phyloP scores from a whole-genome alignment of 1,284 basidiomycete genomes.

The Taiwanofungus camphoratus region DNA sequence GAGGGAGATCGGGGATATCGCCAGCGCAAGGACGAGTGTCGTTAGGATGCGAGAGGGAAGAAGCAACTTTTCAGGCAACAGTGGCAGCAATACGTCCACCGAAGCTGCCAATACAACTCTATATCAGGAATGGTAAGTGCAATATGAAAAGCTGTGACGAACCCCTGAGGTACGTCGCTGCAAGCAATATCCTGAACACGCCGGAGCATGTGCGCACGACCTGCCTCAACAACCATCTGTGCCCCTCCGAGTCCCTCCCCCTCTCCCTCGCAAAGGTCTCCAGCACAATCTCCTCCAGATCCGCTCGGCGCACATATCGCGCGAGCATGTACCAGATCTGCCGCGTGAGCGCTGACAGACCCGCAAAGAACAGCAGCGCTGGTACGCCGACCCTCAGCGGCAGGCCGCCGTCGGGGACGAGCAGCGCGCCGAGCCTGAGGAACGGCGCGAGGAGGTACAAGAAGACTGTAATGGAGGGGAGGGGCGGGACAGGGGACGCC shows the following conservation, averaged over 20 bases:
- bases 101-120: conserved; percentile 35
- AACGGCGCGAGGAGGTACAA: conserved; percentile 64
- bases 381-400: conserved; percentile 46
- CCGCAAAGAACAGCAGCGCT: conserved; percentile 47
- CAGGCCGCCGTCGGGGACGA: conserved; percentile 42
- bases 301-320: conserved; percentile 56
- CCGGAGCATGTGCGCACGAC: conserved; percentile 39
- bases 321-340: conserved; percentile 73
- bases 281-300: conserved; percentile 57
- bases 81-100: conserved; percentile 42
- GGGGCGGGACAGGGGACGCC: conserved; percentile 42
- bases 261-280: conserved; percentile 54
- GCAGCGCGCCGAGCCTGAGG: conserved; percentile 63
- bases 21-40: conserved; percentile 34
- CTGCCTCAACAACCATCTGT: conserved; percentile 25
- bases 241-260: conserved; percentile 41
- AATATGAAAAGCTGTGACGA: conserved; percentile 24
- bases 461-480: conserved; percentile 53
- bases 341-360: conserved; percentile 52
- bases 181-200: conserved; percentile 42
- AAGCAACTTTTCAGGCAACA: conserved; percentile 31
- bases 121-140: not conserved
- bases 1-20: conserved; percentile 45
- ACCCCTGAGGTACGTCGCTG: conserved; percentile 62
- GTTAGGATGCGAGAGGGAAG: conserved; percentile 31